Evolutionary conservation across 805 yeast genomes (phyloP).

Genomic region (Zygoascus ofunaensis): DNA sequence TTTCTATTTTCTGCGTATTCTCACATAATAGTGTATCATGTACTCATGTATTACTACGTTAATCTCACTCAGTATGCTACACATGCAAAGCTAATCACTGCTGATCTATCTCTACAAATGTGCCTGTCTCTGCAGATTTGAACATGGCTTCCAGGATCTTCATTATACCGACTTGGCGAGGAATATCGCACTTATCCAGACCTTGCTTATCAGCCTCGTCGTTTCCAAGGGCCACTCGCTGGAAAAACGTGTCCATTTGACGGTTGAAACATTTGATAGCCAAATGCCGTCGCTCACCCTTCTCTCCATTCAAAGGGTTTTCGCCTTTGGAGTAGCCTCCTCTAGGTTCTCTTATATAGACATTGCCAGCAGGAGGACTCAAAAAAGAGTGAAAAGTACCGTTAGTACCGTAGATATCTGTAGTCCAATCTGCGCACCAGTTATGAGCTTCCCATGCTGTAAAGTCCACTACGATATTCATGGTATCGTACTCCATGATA

Average conservation of each 20-base stretch:
- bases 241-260: conserved; percentile 7
- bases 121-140: conserved; percentile 5
- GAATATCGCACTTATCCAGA: conserved; percentile 5
- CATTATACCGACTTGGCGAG: conserved; percentile 6
- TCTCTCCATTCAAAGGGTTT: not conserved
- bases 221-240: conserved; percentile 6
- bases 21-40: too few relatives aligned
- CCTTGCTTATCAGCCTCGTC: conserved; percentile 4
- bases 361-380: conserved; percentile 4
- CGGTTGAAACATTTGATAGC: conserved; percentile 1
- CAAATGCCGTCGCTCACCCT: not conserved
- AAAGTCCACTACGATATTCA: conserved; percentile 6
- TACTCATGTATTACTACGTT: too few relatives aligned
- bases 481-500: conserved; percentile 5
- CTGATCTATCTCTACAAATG: too few relatives aligned
- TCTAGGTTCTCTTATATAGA: conserved; percentile 7
- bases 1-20: too few relatives aligned
- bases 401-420: conserved; percentile 10
- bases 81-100: too few relatives aligned
- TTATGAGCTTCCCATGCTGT: conserved; percentile 10
- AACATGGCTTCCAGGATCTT: conserved; percentile 8
- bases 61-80: too few relatives aligned
- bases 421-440: conserved; percentile 11
- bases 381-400: conserved; percentile 9
- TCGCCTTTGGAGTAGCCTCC: conserved; percentile 6